These are phyloP conservation scores for Grigorovia yakushimaensis DNA, from an alignment of 805 yeast genomes.

Conservation along the genomic window DNA sequence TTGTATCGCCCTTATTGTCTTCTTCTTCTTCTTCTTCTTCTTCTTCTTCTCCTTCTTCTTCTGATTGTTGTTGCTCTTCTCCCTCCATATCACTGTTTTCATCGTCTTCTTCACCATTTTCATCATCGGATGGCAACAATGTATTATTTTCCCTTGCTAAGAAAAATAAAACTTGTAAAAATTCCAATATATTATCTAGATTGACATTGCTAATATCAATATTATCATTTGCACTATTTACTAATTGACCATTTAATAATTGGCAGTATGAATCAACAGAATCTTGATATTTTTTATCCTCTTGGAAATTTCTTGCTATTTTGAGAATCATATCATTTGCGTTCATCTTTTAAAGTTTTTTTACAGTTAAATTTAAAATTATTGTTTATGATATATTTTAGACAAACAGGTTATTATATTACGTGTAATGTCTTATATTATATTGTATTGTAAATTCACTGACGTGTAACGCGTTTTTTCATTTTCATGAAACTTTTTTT, in stretches of 20 bases:
- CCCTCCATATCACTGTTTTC: conserved; percentile 7
- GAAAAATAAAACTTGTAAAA: conserved; percentile 3
- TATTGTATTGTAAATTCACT: too few relatives aligned
- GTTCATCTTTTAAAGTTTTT: background rate
- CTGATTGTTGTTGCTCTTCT: conserved; percentile 21
- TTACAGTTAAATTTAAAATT: background rate
- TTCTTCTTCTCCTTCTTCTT: conserved; percentile 20
- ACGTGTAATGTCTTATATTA: too few relatives aligned
- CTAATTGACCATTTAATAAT: background rate
- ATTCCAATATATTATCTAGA: conserved; percentile 1
- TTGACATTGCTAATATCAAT: background rate
- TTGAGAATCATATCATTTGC: background rate
- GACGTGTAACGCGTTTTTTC: too few relatives aligned
- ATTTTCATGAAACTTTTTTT: too few relatives aligned
- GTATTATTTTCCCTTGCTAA: conserved; percentile 7
- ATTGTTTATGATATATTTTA: background rate
- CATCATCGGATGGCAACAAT: conserved; percentile 6
- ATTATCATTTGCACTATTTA: background rate
- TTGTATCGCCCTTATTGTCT: too few relatives aligned
- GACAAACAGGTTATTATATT: too few relatives aligned
- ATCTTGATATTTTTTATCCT: background rate
- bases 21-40: conserved; percentile 38
- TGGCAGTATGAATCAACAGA: background rate
- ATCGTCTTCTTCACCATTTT: conserved; percentile 8
- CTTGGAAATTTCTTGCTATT: background rate